Conservation (phyloP, 306 rosid species). For the Cicer arietinum region DNA sequence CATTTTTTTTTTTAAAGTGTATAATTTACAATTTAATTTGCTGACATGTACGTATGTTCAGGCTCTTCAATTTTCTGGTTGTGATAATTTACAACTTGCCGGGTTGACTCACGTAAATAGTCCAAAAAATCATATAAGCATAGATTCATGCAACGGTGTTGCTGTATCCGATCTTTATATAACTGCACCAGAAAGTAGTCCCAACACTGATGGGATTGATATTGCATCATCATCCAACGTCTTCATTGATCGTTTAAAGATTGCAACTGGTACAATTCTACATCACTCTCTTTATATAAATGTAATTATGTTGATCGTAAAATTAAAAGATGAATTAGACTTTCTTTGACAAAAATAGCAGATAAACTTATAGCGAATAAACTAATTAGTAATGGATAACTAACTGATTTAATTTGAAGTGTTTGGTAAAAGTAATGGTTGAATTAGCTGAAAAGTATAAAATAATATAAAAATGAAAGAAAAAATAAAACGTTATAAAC, state of each 20-base stretch:
- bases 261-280: slow-evolving; percentile 47
- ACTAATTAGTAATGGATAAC: too few species aligned
- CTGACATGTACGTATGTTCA: not conserved
- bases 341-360: too few species aligned
- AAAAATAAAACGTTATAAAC: too few species aligned
- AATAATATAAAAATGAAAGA: too few species aligned
- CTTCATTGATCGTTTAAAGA: not conserved
- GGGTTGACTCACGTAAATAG: slow-evolving; percentile 38
- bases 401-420: too few species aligned
- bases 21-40: not conserved
- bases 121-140: slow-evolving; percentile 48
- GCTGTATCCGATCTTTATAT: slow-evolving; percentile 34
- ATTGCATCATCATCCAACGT: slow-evolving; percentile 41
- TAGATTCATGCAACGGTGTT: slow-evolving; percentile 19
- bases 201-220: slow-evolving; percentile 34
- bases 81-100: slow-evolving; percentile 41
- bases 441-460: too few species aligned
- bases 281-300: not conserved
- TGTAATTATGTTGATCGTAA: too few species aligned
- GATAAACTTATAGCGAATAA: too few species aligned
- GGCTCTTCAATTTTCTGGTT: slow-evolving; percentile 36
- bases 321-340: too few species aligned
- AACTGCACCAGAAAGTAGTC: not conserved
- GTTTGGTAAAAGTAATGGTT: too few species aligned
- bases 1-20: too few species aligned